A percentile compares a stretch with the other conserved stretches of the same genome.
Evolutionary conservation across 306 rosid species (phyloP).

Genomic region (Ceratonia siliqua): DNA sequence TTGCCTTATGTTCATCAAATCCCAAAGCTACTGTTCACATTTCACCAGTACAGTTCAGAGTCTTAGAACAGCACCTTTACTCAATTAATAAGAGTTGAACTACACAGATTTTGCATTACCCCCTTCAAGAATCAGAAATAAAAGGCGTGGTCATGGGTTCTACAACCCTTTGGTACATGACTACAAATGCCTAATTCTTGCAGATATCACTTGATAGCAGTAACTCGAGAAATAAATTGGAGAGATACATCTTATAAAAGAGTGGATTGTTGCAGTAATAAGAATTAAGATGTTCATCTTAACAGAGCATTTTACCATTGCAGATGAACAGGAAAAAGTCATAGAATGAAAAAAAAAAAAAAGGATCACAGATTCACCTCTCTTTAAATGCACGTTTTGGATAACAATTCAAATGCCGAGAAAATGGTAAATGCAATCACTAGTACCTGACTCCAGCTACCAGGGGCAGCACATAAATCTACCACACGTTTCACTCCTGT

Average conservation of each 20-base stretch:
- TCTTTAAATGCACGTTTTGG: not conserved
- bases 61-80: too few species aligned
- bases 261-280: not conserved
- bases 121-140: not conserved
- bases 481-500: slow-evolving; percentile 94
- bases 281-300: not conserved
- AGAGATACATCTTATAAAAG: not conserved
- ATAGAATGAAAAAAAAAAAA: not conserved
- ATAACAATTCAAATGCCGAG: slow-evolving; percentile 1
- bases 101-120: not conserved
- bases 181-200: not conserved
- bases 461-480: slow-evolving; percentile 98
- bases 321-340: not conserved
- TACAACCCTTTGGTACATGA: not conserved
- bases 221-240: not conserved
- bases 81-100: too few species aligned
- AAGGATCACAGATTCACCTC: too few species aligned
- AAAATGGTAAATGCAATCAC: slow-evolving; percentile 15
- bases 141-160: not conserved
- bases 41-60: too few species aligned
- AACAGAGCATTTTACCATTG: not conserved
- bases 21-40: too few species aligned
- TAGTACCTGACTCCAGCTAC: slow-evolving; percentile 99
- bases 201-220: not conserved
- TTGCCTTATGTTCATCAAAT: too few species aligned